Evolutionary conservation across 2,329 filamentous ascomycete genomes (phyloP), one percentile per base, ranked within the genome.

Genomic region (Cladosporium sp.): DNA sequence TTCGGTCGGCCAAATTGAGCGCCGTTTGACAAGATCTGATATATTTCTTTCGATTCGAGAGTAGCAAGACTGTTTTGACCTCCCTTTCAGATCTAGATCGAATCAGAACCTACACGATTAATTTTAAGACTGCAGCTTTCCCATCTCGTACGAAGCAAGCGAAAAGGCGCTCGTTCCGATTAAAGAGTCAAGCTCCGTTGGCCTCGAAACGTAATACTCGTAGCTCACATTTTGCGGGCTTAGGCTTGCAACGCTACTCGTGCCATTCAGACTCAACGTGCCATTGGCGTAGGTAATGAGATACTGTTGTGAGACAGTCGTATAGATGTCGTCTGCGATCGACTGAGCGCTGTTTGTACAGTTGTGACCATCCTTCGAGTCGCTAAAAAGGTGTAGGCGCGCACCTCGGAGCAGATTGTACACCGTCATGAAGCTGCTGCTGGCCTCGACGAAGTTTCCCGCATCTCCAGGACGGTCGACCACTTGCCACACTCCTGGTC

Each of bases 381-480:
- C 55, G 2, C 58, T 54, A 11, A 72, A 56, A 34, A 71, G 64
- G 0, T 73, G 74, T 5, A 72, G 42, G 31, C 70, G 61, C 8
- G 69, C 66, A 0, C 75, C 79, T 57, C 72, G 76, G 10, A 81
- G 62, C 55, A 80, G 65, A 0, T 77, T 74, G 51, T 78, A 80
- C 0, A 73, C 70, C 58, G 82, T 83, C 75, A 84, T 81, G 2
- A 76, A 77, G 9, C 75, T 77, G 9, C 74, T 78, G 49, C 78
- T 82, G 32, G 76, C 78, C 69, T 84, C 81, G 37, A 84, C 72
- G 60, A 82, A 84, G 61, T 85, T 84, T 0, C 76, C 77, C 51
- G 2, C 64, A 59, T 1, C 72, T 6, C 58, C 73, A 0, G 74
- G 72, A 37, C 75, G 72, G 54, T 73, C 74, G 67, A 83, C 74